A percentile compares a stretch with the other conserved stretches of the same genome.
phyloP scores from a whole-genome alignment of 1,284 basidiomycete species.

The Peniophora sp. region DNA sequence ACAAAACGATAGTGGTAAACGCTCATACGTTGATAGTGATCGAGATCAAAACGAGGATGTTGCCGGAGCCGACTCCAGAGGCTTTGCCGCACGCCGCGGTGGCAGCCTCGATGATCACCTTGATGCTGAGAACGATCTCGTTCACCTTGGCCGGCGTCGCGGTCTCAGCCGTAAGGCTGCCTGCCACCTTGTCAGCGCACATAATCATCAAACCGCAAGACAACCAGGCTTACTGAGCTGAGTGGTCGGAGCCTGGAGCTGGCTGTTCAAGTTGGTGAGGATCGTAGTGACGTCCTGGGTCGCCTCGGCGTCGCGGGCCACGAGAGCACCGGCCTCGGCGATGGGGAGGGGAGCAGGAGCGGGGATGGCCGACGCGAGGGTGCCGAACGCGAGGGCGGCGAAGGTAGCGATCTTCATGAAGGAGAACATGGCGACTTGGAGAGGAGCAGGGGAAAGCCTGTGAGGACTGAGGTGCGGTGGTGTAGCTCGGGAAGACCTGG shows the following conservation, averaged over 20 bases:
- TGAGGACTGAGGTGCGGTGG: not conserved
- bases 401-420: slow-evolving; percentile 6
- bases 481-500: not conserved
- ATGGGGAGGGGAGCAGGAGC: not conserved
- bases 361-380: slow-evolving; percentile 15
- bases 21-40: not conserved
- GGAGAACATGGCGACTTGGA: slow-evolving; percentile 4
- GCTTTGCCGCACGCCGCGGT: not conserved
- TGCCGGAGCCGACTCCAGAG: not conserved
- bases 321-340: not conserved
- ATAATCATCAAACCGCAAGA: no score
- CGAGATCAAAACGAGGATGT: not conserved
- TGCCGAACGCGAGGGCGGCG: slow-evolving; percentile 13
- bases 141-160: not conserved
- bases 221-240: not conserved
- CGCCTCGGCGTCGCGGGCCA: not conserved
- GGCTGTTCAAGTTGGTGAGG: not conserved
- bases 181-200: not conserved
- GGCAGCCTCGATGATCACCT: not conserved
- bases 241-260: not conserved
- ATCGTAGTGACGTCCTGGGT: not conserved
- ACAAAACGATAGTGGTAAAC: not conserved
- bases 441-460: not conserved
- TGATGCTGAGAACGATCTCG: not conserved
- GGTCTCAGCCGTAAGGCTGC: not conserved